phyloP scores from a whole-genome alignment of 768 basidiomycete species.

The Tulasnella sp. region DNA sequence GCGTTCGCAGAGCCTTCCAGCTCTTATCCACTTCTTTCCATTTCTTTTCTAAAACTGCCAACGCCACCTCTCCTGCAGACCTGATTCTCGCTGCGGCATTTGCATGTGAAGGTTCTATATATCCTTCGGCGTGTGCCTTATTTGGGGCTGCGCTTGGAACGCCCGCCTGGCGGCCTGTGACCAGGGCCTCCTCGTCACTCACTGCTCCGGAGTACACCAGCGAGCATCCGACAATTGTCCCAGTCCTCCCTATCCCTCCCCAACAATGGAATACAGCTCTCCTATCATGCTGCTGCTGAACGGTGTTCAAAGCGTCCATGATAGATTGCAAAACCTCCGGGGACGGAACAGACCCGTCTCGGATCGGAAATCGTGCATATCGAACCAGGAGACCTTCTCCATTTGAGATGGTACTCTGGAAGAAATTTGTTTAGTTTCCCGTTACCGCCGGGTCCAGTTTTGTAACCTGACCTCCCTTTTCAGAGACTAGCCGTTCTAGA shows the following conservation, averaged over 20 bases:
- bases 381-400: background rate
- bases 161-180: too few relatives aligned
- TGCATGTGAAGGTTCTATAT: too few relatives aligned
- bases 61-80: too few relatives aligned
- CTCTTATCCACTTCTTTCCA: too few relatives aligned
- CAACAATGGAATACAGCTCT: conserved; percentile 23
- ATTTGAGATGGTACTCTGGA: background rate
- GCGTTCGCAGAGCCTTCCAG: too few relatives aligned
- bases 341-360: background rate
- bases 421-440: background rate
- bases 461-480: background rate
- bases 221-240: conserved; percentile 29
- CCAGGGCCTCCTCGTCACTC: background rate
- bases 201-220: conserved; percentile 2
- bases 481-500: background rate
- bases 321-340: background rate
- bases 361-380: conserved; percentile 26
- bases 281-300: background rate
- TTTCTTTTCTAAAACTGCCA: too few relatives aligned
- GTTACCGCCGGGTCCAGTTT: background rate
- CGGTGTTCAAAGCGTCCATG: background rate
- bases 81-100: too few relatives aligned
- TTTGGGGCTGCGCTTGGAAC: too few relatives aligned
- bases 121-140: too few relatives aligned
- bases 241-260: conserved; percentile 29